Base-by-base conservation (phyloP, 495 filamentous ascomycete species). In the Tetracladium marchalianum region DNA sequence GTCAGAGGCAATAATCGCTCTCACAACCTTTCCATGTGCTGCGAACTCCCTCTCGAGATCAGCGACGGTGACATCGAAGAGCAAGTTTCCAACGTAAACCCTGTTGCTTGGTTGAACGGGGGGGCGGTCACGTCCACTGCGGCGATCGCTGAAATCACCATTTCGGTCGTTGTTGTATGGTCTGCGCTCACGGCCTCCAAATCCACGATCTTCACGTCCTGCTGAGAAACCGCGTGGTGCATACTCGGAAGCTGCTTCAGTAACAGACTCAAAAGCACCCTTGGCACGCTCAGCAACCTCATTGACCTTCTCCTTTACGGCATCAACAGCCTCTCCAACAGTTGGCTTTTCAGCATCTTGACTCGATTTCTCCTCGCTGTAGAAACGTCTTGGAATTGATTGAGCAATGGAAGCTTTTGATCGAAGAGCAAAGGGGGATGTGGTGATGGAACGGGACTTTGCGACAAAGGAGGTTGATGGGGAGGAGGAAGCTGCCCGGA, bases 11-110 rank as follows among this genome's bases (percentile, higher is more conserved):
- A 96, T 65, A 41, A 63, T 69, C 11, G 68, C 50, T 1, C 63
- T 57, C 16, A 61, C 35, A 39, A 96, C 68, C 17, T 68, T 59
- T 15, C 87, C 89, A 55, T 73, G 89, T 43, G 77, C 71, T 46
- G 67, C 63, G 49, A 90, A 84, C 11, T 82, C 73, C 42, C 75
- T 70, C 52, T 70, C 64, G 34, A 95, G 59, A 62, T 92, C 83
- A 15, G 78, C 71, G 3, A 78, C 78, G 12, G 80, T 85, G 15
- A 85, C 72, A 63, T 94, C 88, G 58, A 84, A 98, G 57, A 83
- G 81, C 16, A 98, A 61, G 67, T 98, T 98, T 32, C 85, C 85
- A 52, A 96, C 56, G 56, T 87, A 96, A 39, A 93, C 46, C 7
- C 67, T 75, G 41, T 66, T 57, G 37, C 51, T 53, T 24, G 64